Evolutionary conservation across 345 rosid species (phyloP).

Genomic region (Acer yangbiense): DNA sequence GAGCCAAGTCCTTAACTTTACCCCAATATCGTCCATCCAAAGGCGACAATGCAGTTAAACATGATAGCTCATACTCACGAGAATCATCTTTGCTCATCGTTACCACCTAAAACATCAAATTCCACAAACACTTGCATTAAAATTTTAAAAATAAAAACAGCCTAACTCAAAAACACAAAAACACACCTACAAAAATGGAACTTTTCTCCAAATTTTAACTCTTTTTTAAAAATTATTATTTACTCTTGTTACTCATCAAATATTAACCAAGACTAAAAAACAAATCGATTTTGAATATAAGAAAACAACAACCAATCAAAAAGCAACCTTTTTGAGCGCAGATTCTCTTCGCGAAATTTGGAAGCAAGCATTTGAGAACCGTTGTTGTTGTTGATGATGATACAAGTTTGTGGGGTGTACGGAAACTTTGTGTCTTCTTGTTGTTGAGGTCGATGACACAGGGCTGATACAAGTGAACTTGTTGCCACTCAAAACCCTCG

Average conservation of each 20-base stretch:
- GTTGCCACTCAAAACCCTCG: conserved; percentile 30
- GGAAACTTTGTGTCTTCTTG: conserved; percentile 27
- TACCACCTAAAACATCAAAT: conserved; percentile 32
- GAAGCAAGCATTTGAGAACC: conserved; percentile 32
- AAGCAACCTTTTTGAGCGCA: conserved; percentile 38
- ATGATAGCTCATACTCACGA: conserved; percentile 61
- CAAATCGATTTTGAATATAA: conserved; percentile 12
- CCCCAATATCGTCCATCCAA: conserved; percentile 96
- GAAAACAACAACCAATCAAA: neutral
- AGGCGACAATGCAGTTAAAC: conserved; percentile 82
- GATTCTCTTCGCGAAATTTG: conserved; percentile 25
- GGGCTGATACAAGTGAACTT: conserved; percentile 12
- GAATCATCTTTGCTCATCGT: conserved; percentile 43
- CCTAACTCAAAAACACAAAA: neutral
- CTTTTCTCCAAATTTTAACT: neutral
- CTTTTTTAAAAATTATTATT: too few species aligned
- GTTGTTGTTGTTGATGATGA: conserved; percentile 10
- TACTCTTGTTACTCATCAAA: neutral
- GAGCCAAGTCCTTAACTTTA: conserved; percentile 80
- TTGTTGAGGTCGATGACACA: conserved; percentile 9
- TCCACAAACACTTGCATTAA: conserved; percentile 1
- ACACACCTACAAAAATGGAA: neutral
- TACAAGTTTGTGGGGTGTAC: conserved; percentile 9
- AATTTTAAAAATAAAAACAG: neutral
- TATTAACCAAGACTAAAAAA: conserved; percentile 4